Conservation (phyloP, 805 yeast genomes). For the Starmerella apis region DNA sequence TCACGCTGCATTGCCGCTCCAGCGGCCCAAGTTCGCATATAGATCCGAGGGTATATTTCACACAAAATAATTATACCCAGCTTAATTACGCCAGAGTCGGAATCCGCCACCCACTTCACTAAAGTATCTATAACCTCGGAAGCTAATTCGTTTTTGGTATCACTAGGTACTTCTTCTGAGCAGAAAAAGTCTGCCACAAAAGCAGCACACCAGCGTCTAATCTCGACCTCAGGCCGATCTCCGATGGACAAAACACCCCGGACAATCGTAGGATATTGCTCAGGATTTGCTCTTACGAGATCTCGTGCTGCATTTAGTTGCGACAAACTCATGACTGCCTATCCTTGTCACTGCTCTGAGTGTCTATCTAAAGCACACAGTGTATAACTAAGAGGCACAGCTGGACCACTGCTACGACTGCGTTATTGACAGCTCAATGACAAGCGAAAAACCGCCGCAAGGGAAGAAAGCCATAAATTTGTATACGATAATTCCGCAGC, state of each 20-base stretch:
- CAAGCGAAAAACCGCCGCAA: too few relatives aligned
- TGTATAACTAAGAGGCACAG: not conserved
- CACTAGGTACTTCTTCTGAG: slow-evolving; percentile 23
- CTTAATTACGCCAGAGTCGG: slow-evolving; percentile 29
- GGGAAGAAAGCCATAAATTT: too few relatives aligned
- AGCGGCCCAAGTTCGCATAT: slow-evolving; percentile 27
- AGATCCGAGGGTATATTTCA: slow-evolving; percentile 39
- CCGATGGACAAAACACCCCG: slow-evolving; percentile 33
- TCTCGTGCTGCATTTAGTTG: slow-evolving; percentile 33
- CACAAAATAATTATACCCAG: slow-evolving; percentile 36
- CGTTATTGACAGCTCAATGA: too few relatives aligned
- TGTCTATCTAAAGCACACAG: too few relatives aligned
- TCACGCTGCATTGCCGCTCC: slow-evolving; percentile 34
- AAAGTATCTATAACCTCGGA: slow-evolving; percentile 28
- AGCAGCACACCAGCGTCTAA: slow-evolving; percentile 33
- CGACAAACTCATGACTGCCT: slow-evolving; percentile 21
- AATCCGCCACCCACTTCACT: slow-evolving; percentile 24
- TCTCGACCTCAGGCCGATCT: slow-evolving; percentile 28
- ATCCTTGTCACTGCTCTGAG: not conserved
- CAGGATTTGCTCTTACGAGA: slow-evolving; percentile 31
- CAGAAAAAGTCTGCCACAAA: slow-evolving; percentile 34
- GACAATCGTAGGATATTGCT: slow-evolving; percentile 32
- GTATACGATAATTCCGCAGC: too few relatives aligned
- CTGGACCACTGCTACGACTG: not conserved
- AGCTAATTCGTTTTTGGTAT: slow-evolving; percentile 26